Evolutionary conservation across 2,329 filamentous ascomycete species (phyloP).

Genomic region (Colletotrichum filicis): DNA sequence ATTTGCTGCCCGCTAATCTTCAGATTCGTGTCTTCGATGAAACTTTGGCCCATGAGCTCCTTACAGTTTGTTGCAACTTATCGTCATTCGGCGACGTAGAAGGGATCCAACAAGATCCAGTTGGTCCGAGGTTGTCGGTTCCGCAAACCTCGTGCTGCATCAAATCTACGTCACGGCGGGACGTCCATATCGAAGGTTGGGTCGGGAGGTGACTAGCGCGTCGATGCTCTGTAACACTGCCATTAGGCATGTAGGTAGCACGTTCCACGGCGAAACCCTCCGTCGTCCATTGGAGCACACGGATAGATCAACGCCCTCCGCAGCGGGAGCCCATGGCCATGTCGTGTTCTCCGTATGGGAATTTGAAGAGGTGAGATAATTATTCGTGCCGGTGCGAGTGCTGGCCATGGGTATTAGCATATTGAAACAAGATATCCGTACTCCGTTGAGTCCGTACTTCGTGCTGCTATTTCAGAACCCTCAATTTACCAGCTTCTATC

Average conservation of each 20-base stretch:
- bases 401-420: not conserved
- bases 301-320: conserved; percentile 25
- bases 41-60: conserved; percentile 12
- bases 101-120: not conserved
- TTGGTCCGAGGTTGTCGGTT: not conserved
- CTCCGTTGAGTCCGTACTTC: not conserved
- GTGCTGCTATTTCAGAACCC: conserved; percentile 8
- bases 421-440: not conserved
- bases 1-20: conserved; percentile 9
- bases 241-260: not conserved
- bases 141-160: conserved; percentile 25
- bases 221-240: conserved; percentile 20
- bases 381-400: not conserved
- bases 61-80: conserved; percentile 4
- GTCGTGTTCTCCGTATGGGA: not conserved
- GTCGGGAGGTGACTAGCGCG: conserved; percentile 18
- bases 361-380: not conserved
- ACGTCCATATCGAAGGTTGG: conserved; percentile 17
- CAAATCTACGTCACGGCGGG: conserved; percentile 24
- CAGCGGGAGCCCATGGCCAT: conserved; percentile 2
- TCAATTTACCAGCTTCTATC: conserved; percentile 6
- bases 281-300: not conserved
- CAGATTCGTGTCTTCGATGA: conserved; percentile 3
- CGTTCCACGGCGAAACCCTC: conserved; percentile 23
- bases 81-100: conserved; percentile 13